A percentile compares a stretch with the other conserved stretches of the same genome.
Evolutionary conservation across 2,329 filamentous ascomycete species (phyloP).

Genomic region (Nothopassalora personata): DNA sequence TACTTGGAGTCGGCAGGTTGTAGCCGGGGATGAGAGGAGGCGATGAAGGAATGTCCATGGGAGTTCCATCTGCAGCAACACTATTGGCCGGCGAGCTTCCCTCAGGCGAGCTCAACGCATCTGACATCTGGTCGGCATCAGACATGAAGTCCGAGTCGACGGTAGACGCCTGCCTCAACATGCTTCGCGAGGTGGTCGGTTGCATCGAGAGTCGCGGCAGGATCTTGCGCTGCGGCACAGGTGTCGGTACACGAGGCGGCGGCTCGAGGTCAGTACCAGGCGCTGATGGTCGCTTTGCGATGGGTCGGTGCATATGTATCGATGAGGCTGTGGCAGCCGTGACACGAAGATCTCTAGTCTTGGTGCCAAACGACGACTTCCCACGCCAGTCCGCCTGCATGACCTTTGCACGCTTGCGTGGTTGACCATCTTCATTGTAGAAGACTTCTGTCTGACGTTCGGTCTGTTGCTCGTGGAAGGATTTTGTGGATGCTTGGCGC

Average conservation of each 20-base stretch:
- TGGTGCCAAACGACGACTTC: slow-evolving; percentile 62
- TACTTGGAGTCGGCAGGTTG: slow-evolving; percentile 56
- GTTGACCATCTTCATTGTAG: slow-evolving; percentile 48
- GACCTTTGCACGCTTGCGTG: slow-evolving; percentile 74
- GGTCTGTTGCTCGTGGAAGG: slow-evolving; percentile 11
- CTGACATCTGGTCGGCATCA: slow-evolving; percentile 34
- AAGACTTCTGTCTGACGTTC: slow-evolving; percentile 23
- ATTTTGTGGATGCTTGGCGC: slow-evolving; percentile 21
- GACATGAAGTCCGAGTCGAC: slow-evolving; percentile 30
- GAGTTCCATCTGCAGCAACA: slow-evolving; percentile 54
- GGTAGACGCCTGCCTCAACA: slow-evolving; percentile 29
- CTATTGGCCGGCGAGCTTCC: slow-evolving; percentile 45
- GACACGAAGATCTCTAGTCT: slow-evolving; percentile 69
- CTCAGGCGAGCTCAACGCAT: slow-evolving; percentile 43
- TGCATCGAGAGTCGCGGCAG: slow-evolving; percentile 25
- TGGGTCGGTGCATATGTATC: slow-evolving; percentile 74
- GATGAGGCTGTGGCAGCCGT: slow-evolving; percentile 86
- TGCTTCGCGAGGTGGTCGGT: slow-evolving; percentile 25
- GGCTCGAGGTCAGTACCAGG: slow-evolving; percentile 59
- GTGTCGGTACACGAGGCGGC: slow-evolving; percentile 70
- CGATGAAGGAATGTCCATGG: slow-evolving; percentile 80
- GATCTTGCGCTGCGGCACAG: slow-evolving; percentile 54
- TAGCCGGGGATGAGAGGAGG: slow-evolving; percentile 68
- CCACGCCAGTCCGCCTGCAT: slow-evolving; percentile 68
- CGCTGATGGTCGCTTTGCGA: slow-evolving; percentile 49